phyloP scores from a whole-genome alignment of 371 early-diverging fungal genomes.

The Mortierella sp. region DNA sequence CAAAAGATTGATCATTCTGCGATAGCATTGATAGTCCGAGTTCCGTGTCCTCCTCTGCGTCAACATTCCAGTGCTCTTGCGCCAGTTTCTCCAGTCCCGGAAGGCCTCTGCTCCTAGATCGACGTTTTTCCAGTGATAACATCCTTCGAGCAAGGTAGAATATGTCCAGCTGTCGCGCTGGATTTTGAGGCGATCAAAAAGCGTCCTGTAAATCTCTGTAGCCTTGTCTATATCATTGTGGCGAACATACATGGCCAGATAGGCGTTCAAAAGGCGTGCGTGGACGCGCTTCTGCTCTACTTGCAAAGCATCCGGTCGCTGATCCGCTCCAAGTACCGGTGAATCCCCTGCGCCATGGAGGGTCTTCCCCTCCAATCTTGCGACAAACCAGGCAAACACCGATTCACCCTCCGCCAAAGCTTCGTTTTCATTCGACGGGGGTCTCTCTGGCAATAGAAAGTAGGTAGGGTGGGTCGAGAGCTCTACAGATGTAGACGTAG shows the following conservation, averaged over 20 bases:
- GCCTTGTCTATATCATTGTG: constrained; percentile 63
- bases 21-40: constrained; percentile 39
- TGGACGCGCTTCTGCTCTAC: constrained; percentile 36
- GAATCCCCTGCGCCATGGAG: neutral
- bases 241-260: constrained; percentile 66
- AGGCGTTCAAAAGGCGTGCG: constrained; percentile 68
- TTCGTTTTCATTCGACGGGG: constrained; percentile 54
- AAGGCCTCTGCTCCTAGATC: constrained; percentile 64
- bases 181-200: constrained; percentile 58
- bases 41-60: constrained; percentile 57
- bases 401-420: constrained; percentile 59
- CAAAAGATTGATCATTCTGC: constrained; percentile 42
- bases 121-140: constrained; percentile 60
- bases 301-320: neutral
- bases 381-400: constrained; percentile 56
- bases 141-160: constrained; percentile 60
- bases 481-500: constrained; percentile 11
- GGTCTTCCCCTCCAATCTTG: constrained; percentile 11
- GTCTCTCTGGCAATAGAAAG: constrained; percentile 51
- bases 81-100: constrained; percentile 48
- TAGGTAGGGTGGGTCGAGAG: constrained; percentile 36
- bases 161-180: constrained; percentile 70
- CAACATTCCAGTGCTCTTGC: constrained; percentile 58
- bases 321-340: neutral
- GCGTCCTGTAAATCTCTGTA: constrained; percentile 59